phyloP scores from a whole-genome alignment of 176 grass and related monocot genomes.

The Neostapfia colusana region DNA sequence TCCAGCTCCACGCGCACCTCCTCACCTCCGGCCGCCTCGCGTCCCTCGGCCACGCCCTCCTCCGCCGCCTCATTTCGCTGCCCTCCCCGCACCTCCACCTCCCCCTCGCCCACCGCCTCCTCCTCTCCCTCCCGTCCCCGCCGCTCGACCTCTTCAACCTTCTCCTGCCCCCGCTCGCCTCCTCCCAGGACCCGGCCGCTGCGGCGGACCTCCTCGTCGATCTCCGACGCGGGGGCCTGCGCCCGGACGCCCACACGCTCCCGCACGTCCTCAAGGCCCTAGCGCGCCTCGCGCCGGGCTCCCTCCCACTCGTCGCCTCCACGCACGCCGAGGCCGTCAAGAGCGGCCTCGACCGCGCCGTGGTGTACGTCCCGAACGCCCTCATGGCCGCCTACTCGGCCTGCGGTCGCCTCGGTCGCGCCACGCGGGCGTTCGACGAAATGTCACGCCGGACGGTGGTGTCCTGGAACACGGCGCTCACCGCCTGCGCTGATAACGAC shows the following conservation, averaged over 20 bases:
- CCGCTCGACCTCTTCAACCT: constrained; percentile 42
- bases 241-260: constrained; percentile 56
- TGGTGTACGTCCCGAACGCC: constrained; percentile 58
- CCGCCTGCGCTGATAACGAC: constrained; percentile 28
- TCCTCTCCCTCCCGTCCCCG: constrained; percentile 44
- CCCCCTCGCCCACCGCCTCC: constrained; percentile 34
- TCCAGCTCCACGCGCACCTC: constrained; percentile 45
- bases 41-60: constrained; percentile 29
- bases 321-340: constrained; percentile 53
- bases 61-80: constrained; percentile 41
- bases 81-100: constrained; percentile 25
- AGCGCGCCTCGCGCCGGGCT: constrained; percentile 32
- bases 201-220: constrained; percentile 26
- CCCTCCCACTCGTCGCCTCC: constrained; percentile 31
- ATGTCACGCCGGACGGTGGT: constrained; percentile 50
- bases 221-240: constrained; percentile 34
- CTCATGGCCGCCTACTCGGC: constrained; percentile 43
- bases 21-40: constrained; percentile 31
- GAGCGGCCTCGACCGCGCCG: constrained; percentile 21
- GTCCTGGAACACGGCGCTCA: constrained; percentile 57
- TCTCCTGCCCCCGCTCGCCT: constrained; percentile 37
- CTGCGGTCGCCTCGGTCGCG: constrained; percentile 10
- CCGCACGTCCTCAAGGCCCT: constrained; percentile 64
- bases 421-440: constrained; percentile 56
- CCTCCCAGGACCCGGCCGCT: not conserved